phyloP scores from a whole-genome alignment of 139 green algal genomes.

The Chlorella sp. region DNA sequence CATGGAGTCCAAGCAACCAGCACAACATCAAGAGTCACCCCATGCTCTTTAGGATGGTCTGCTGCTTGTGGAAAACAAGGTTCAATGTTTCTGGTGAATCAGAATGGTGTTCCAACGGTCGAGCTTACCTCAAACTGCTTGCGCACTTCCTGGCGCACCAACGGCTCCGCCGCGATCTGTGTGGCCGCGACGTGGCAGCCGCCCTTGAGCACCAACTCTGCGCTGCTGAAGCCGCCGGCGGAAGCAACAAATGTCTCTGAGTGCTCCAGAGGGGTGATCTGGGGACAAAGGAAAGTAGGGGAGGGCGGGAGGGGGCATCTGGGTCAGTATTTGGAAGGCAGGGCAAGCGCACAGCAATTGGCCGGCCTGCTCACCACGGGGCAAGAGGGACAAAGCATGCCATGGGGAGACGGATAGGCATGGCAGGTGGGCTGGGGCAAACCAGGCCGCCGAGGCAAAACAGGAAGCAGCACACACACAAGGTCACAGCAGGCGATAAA shows the following conservation, averaged over 20 bases:
- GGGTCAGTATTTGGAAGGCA: not conserved
- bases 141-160: slow-evolving; percentile 51
- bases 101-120: too few relatives aligned
- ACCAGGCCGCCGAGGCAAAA: not conserved
- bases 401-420: not conserved
- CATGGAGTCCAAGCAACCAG: not conserved
- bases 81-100: too few relatives aligned
- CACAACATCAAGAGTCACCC: not conserved
- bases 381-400: not conserved
- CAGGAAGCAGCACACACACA: too few relatives aligned
- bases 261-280: slow-evolving; percentile 35
- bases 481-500: not conserved
- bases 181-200: slow-evolving; percentile 54
- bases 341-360: not conserved
- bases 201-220: slow-evolving; percentile 49
- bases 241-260: slow-evolving; percentile 38
- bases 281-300: not conserved
- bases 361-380: too few relatives aligned
- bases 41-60: not conserved
- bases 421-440: not conserved
- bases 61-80: too few relatives aligned
- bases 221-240: slow-evolving; percentile 27
- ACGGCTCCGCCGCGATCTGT: slow-evolving; percentile 58
- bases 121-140: slow-evolving; percentile 32
- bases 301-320: not conserved